phyloP scores from a whole-genome alignment of 805 yeast genomes.

The Blastobotrys terrestris region DNA sequence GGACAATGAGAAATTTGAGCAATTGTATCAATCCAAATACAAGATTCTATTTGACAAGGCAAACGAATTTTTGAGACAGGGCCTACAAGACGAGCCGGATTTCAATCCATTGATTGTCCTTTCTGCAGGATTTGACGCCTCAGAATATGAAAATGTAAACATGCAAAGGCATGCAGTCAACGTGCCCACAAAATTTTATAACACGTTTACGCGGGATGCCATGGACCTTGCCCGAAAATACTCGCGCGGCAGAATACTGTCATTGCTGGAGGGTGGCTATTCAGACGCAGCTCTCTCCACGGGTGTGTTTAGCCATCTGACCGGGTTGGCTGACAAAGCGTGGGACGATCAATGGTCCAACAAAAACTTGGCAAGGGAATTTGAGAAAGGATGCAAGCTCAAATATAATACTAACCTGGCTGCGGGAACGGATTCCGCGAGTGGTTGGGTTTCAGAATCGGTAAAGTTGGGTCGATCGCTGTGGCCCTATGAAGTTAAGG shows the following conservation, averaged over 20 bases:
- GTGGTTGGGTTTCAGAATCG: conserved; percentile 23
- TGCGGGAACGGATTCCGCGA: background rate
- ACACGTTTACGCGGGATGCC: conserved; percentile 65
- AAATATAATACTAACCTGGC: conserved; percentile 41
- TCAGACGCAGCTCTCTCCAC: conserved; percentile 75
- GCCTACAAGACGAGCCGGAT: conserved; percentile 27
- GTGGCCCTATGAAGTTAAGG: conserved; percentile 21
- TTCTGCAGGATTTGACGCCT: conserved; percentile 86
- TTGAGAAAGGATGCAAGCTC: conserved; percentile 61
- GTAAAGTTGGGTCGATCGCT: conserved; percentile 29
- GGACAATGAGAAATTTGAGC: conserved; percentile 55
- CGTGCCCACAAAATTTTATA: conserved; percentile 75
- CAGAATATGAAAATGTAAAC: conserved; percentile 71
- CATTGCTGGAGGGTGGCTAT: conserved; percentile 80
- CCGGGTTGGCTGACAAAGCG: conserved; percentile 53
- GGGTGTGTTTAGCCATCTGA: conserved; percentile 72
- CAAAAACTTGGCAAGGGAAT: conserved; percentile 54
- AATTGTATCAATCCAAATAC: conserved; percentile 55
- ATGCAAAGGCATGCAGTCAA: conserved; percentile 82
- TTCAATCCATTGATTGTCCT: conserved; percentile 59
- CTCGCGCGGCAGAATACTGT: conserved; percentile 54
- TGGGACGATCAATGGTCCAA: conserved; percentile 57
- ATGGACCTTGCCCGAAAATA: conserved; percentile 55
- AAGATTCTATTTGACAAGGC: conserved; percentile 59
- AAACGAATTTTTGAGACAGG: conserved; percentile 46